Evolutionary conservation across 495 filamentous ascomycete genomes (phyloP).

Genomic region (Viridothelium virens): DNA sequence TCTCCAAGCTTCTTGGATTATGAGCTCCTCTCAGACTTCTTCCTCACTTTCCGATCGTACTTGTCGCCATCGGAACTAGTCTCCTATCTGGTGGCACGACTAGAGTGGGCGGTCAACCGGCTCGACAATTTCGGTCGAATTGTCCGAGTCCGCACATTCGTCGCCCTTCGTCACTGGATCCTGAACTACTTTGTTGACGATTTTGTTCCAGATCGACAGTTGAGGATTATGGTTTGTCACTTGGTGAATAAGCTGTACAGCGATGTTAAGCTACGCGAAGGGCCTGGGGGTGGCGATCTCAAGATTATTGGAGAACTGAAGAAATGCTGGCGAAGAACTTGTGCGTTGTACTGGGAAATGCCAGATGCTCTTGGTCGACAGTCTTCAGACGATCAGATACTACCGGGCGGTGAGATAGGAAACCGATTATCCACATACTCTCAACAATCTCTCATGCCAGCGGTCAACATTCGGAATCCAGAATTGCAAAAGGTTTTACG

Average conservation of each 20-base stretch:
- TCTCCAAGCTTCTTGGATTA: constrained; percentile 95
- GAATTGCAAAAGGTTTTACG: constrained; percentile 5
- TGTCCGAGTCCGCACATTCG: constrained; percentile 90
- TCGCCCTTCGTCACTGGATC: constrained; percentile 95
- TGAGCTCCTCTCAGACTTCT: constrained; percentile 95
- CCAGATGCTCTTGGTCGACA: constrained; percentile 37
- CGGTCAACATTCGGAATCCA: background rate
- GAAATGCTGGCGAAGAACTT: constrained; percentile 93
- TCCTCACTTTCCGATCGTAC: constrained; percentile 87
- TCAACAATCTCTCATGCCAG: background rate
- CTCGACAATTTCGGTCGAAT: constrained; percentile 80
- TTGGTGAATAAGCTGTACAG: constrained; percentile 69
- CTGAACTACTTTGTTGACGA: constrained; percentile 97
- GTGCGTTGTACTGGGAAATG: constrained; percentile 77
- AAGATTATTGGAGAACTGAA: constrained; percentile 93
- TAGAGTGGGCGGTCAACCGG: constrained; percentile 79
- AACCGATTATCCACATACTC: background rate
- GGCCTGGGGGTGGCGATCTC: constrained; percentile 63
- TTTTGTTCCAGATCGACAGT: constrained; percentile 72
- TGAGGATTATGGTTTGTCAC: constrained; percentile 74
- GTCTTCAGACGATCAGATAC: constrained; percentile 59
- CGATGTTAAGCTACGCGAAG: constrained; percentile 47
- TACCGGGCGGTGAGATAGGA: constrained; percentile 48
- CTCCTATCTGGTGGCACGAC: constrained; percentile 70
- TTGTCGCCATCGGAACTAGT: constrained; percentile 67